phyloP scores from a whole-genome alignment of 116 monocot genomes.

The Zostera marina region DNA sequence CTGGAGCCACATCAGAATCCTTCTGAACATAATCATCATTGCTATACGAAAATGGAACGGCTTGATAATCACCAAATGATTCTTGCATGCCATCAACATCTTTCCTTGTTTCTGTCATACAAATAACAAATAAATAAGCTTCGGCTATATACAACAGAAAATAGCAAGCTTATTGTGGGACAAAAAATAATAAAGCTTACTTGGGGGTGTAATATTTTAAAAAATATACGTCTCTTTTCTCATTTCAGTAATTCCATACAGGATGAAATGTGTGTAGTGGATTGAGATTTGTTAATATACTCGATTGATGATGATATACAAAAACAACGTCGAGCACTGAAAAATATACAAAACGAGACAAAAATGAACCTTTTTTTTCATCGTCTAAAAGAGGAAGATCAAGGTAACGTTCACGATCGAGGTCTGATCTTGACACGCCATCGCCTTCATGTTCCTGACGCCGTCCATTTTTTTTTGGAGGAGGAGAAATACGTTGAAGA shows the following conservation, averaged over 20 bases:
- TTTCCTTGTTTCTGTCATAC: slow-evolving; percentile 19
- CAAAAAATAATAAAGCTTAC: neutral
- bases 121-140: slow-evolving; percentile 7
- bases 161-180: slow-evolving; percentile 1
- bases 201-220: slow-evolving; percentile 3
- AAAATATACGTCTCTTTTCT: slow-evolving; percentile 2
- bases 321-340: neutral
- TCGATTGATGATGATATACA: too few relatives aligned
- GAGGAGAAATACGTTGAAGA: slow-evolving; percentile 58
- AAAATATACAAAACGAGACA: neutral
- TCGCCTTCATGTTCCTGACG: slow-evolving; percentile 8
- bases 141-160: neutral
- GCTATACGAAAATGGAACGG: slow-evolving; percentile 64
- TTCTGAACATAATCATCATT: slow-evolving; percentile 11
- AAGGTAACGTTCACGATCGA: slow-evolving; percentile 55
- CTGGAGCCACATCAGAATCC: slow-evolving; percentile 17
- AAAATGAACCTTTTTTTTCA: neutral
- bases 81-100: slow-evolving; percentile 7
- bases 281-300: too few relatives aligned
- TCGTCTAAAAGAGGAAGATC: slow-evolving; percentile 23
- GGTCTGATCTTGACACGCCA: slow-evolving; percentile 24
- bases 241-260: neutral
- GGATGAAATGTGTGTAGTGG: too few relatives aligned
- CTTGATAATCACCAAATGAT: slow-evolving; percentile 34
- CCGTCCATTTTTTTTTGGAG: slow-evolving; percentile 3